Conservation (phyloP, 2,329 filamentous ascomycete species). For the Huntiella moniliformis region DNA sequence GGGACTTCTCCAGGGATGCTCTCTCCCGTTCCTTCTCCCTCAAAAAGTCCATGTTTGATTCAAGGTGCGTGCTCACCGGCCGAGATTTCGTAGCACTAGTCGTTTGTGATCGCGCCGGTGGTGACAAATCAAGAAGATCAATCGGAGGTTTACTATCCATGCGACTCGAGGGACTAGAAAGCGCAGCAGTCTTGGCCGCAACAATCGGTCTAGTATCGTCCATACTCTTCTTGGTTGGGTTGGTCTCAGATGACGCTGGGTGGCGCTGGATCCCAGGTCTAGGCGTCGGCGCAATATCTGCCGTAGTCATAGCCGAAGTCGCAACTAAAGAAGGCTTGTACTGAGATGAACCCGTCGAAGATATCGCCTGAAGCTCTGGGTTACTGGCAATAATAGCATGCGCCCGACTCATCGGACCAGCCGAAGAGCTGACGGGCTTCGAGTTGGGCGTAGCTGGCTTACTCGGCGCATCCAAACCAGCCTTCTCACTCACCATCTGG, state of each 20-base stretch:
- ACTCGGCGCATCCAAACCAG: slow-evolving; percentile 58
- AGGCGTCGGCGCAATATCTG: slow-evolving; percentile 5
- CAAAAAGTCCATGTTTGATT: slow-evolving; percentile 65
- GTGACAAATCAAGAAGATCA: slow-evolving; percentile 38
- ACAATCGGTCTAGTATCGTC: slow-evolving; percentile 5
- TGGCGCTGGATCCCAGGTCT: slow-evolving; percentile 22
- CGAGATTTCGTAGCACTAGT: slow-evolving; percentile 32
- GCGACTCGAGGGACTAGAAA: slow-evolving; percentile 17
- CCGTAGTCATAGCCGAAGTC: slow-evolving; percentile 60
- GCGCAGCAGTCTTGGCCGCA: slow-evolving; percentile 3
- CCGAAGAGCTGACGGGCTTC: slow-evolving; percentile 15
- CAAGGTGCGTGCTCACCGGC: slow-evolving; percentile 66
- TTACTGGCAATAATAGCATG: slow-evolving; percentile 44
- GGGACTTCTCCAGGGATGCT: slow-evolving; percentile 9
- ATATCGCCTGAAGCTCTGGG: slow-evolving; percentile 40
- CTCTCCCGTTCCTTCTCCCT: slow-evolving; percentile 46
- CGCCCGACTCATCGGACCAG: slow-evolving; percentile 36
- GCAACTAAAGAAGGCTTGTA: slow-evolving; percentile 22
- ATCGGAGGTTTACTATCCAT: slow-evolving; percentile 43
- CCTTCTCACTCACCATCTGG: slow-evolving; percentile 51
- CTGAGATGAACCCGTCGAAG: slow-evolving; percentile 20
- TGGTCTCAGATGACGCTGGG: slow-evolving; percentile 16
- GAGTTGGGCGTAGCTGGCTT: slow-evolving; percentile 12
- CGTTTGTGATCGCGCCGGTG: slow-evolving; percentile 20
- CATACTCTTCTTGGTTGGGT: neutral